Percentiles rank a stretch among this genome's conserved stretches.
Conservation (phyloP, 441 rosid genomes). For the Erodium texanum region DNA sequence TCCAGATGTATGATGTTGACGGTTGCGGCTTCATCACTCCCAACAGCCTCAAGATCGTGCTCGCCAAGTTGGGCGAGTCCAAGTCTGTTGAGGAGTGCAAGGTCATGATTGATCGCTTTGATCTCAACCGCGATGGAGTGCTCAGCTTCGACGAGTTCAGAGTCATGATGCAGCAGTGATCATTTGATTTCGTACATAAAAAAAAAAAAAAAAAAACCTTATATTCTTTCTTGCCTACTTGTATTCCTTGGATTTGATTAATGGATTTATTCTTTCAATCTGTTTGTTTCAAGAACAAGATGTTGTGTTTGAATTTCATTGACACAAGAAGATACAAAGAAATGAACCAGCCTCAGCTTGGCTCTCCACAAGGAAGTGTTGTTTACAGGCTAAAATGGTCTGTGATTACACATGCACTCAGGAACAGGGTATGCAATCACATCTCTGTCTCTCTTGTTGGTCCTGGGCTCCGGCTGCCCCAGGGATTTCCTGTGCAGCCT, state of each 20-base stretch:
- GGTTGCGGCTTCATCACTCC: constrained; percentile 41
- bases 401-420: constrained; percentile 61
- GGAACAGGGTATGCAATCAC: constrained; percentile 66
- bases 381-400: not conserved
- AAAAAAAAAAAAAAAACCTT: too few species aligned
- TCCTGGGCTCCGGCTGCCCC: constrained; percentile 52
- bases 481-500: constrained; percentile 48
- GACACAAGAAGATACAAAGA: too few species aligned
- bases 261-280: not conserved
- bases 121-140: constrained; percentile 63
- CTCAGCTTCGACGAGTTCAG: constrained; percentile 72
- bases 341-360: not conserved
- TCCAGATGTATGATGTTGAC: constrained; percentile 48
- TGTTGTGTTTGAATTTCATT: too few species aligned
- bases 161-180: constrained; percentile 41
- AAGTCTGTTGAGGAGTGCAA: constrained; percentile 37
- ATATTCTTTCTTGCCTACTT: not conserved
- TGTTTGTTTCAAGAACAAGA: too few species aligned
- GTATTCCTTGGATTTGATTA: not conserved
- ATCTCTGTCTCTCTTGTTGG: constrained; percentile 44
- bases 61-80: not conserved
- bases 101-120: constrained; percentile 51
- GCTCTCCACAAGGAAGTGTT: not conserved
- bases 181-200: too few species aligned
- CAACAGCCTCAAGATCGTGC: not conserved